Evolutionary conservation across 2,329 filamentous ascomycete genomes (phyloP), one percentile per base, ranked within the genome.

Genomic region (Fusarium gaditjirri): DNA sequence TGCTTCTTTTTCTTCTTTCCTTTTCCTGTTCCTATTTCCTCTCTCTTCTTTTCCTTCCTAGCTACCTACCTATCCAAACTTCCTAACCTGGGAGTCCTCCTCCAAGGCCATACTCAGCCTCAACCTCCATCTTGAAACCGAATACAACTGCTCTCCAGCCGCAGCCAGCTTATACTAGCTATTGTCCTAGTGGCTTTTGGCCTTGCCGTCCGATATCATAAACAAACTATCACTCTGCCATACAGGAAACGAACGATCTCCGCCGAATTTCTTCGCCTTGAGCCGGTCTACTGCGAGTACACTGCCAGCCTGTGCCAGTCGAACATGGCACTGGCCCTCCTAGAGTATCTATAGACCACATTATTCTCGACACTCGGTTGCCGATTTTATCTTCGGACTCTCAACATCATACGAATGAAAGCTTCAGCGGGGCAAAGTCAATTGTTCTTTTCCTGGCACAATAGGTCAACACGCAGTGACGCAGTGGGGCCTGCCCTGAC

Each of bases 271-370:
- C 64, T 57, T 70, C 62, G 35, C 61, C 50, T 63, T 49, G 31
- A 68, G 65, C 59, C 52, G 65, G 58, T 65, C 62, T 58, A 59
- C 56, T 61, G 59, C 50, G 39, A 61, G 35, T 59, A 61, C 52
- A 47, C 55, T 43, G 63, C 65, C 52, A 16, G 35, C 54, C 68
- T 67, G 62, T 66, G 57, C 39, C 58, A 57, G 65, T 75, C 73
- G 55, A 75, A 69, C 73, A 78, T 79, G 78, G 76, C 72, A 62
- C 59, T 68, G 65, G 50, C 56, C 57, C 65, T 65, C 60, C 60
- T 58, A 44, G 36, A 62, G 42, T 57, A 33, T 57, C 59, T 70
- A 41, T 75, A 56, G 75, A 65, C 73, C 61, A 61, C 36, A 68
- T 56, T 61, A 33, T 58, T 65, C 38, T 63, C 60, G 60, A 61